Conservation (phyloP, 139 green algal genomes). For the Chlorella ohadii region DNA sequence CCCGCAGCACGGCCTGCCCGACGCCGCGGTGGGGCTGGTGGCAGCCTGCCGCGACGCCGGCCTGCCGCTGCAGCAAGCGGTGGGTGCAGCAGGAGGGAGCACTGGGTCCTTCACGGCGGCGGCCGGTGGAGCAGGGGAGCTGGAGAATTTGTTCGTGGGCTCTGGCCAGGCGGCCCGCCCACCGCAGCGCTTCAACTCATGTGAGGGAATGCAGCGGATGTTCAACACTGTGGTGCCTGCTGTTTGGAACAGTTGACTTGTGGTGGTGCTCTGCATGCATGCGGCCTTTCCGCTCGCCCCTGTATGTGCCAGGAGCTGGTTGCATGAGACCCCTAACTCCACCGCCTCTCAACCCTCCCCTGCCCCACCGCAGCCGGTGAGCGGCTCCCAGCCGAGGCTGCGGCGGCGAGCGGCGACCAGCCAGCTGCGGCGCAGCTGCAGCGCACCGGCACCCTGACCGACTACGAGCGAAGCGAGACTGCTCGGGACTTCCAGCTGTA, state of each 20-base stretch:
- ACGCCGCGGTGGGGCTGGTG: conserved; percentile 65
- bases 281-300: too few species aligned
- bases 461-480: neutral
- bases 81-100: neutral
- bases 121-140: neutral
- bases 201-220: too few species aligned
- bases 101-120: neutral
- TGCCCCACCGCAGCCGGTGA: neutral
- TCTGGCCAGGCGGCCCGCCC: neutral
- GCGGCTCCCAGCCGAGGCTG: neutral
- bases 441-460: neutral
- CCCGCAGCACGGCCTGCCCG: conserved; percentile 49
- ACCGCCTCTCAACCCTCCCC: neutral
- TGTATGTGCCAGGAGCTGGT: too few species aligned
- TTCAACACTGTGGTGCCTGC: too few species aligned
- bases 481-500: conserved; percentile 31
- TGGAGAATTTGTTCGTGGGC: conserved; percentile 39
- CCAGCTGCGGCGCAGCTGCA: neutral
- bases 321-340: too few species aligned
- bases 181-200: neutral
- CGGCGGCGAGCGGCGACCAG: neutral
- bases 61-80: conserved; percentile 12
- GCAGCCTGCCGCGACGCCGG: conserved; percentile 50
- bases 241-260: neutral
- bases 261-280: neutral